A percentile compares a stretch with the other conserved stretches of the same genome.
These are phyloP conservation scores for Coleophoma cylindrospora DNA, from an alignment of 2,329 filamentous ascomycete genomes.

Conservation along the genomic window DNA sequence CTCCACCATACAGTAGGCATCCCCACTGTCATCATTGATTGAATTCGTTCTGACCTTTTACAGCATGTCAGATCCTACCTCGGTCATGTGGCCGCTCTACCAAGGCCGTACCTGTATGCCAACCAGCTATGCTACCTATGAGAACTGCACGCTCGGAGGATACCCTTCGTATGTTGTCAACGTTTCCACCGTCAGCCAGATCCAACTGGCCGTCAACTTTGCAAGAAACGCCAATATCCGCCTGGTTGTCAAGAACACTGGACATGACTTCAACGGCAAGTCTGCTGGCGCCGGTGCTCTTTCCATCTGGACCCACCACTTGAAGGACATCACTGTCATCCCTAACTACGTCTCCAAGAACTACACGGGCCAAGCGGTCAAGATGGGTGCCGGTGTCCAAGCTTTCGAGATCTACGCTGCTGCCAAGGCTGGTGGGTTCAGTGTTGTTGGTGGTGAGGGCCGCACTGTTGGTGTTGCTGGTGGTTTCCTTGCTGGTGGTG, in stretches of 20 bases:
- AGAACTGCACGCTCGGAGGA: conserved; percentile 15
- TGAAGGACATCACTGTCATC: conserved; percentile 9
- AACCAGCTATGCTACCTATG: neutral
- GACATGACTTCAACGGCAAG: conserved; percentile 32
- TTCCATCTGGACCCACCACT: conserved; percentile 10
- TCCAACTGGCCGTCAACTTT: conserved; percentile 25
- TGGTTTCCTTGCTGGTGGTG: conserved; percentile 12
- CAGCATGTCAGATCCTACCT: neutral
- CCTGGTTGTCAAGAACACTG: conserved; percentile 8
- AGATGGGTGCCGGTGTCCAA: conserved; percentile 11
- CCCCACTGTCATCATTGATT: neutral
- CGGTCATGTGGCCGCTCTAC: neutral
- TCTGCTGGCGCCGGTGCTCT: conserved; percentile 31
- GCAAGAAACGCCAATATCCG: conserved; percentile 9
- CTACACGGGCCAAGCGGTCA: conserved; percentile 18
- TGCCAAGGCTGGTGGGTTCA: conserved; percentile 28
- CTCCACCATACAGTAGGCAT: neutral
- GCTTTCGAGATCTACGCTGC: conserved; percentile 8
- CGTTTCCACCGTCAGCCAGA: conserved; percentile 23
- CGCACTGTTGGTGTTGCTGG: conserved; percentile 7
- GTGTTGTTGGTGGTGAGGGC: conserved; percentile 5
- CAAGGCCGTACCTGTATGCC: neutral
- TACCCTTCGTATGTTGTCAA: conserved; percentile 29
- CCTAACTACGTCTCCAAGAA: conserved; percentile 1
- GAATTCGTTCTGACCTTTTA: neutral